Conservation (phyloP, 1,139 yeast genomes). For the Hansenula sp. region DNA sequence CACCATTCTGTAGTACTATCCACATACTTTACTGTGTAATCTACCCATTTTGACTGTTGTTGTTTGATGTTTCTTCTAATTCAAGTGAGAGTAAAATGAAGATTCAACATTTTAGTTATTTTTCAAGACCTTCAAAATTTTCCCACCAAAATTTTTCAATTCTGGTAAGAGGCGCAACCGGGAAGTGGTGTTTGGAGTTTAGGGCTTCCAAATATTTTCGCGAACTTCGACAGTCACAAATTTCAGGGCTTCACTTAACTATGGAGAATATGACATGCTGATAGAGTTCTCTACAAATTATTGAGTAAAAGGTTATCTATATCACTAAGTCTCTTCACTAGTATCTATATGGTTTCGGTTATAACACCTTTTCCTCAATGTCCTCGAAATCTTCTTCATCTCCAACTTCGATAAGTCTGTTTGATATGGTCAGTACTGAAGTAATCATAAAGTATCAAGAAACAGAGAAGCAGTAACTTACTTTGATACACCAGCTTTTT, state of each 20-base stretch:
- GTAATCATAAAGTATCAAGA: too few relatives aligned
- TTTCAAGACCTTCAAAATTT: not conserved
- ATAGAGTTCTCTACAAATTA: too few relatives aligned
- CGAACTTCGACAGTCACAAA: not conserved
- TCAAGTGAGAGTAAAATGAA: not conserved
- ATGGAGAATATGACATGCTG: not conserved
- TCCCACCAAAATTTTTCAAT: not conserved
- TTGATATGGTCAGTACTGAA: slow-evolving; percentile 10
- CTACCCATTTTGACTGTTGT: slow-evolving; percentile 69
- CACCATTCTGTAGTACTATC: slow-evolving; percentile 4
- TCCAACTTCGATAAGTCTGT: slow-evolving; percentile 44
- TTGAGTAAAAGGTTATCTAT: too few relatives aligned
- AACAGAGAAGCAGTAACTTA: too few relatives aligned
- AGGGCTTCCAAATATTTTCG: not conserved
- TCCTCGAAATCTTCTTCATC: slow-evolving; percentile 64
- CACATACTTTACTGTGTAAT: slow-evolving; percentile 77
- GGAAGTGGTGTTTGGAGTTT: slow-evolving; percentile 1
- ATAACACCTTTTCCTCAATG: slow-evolving; percentile 29
- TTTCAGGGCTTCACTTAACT: not conserved
- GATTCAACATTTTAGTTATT: slow-evolving; percentile 8
- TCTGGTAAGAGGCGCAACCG: too few relatives aligned
- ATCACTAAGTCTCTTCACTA: too few relatives aligned
- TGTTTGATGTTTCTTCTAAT: slow-evolving; percentile 11
- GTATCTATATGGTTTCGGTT: not conserved
- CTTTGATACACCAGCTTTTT: slow-evolving; percentile 72